phyloP scores from a whole-genome alignment of 2,329 filamentous ascomycete genomes.

The Fusarium coffeatum region DNA sequence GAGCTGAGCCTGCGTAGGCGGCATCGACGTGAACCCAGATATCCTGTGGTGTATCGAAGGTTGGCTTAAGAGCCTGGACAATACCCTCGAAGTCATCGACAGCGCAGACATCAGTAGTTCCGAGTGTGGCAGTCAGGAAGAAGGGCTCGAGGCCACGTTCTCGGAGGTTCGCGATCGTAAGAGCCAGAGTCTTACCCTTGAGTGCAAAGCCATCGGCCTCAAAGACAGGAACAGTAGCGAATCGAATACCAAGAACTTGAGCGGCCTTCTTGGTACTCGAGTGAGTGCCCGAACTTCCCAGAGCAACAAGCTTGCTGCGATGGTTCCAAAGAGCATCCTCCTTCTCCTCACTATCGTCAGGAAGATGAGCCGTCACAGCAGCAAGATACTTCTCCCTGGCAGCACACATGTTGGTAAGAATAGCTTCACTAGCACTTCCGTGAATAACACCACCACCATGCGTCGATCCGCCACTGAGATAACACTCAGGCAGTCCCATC shows the following conservation, averaged over 20 bases:
- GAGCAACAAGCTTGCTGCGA: conserved; percentile 72
- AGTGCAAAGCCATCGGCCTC: conserved; percentile 75
- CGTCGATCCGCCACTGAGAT: conserved; percentile 76
- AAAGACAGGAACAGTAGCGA: conserved; percentile 73
- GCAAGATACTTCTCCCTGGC: conserved; percentile 83
- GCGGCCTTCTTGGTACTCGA: conserved; percentile 89
- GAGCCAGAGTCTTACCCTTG: conserved; percentile 71
- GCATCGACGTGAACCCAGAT: conserved; percentile 96
- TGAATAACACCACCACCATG: conserved; percentile 92
- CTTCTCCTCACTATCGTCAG: conserved; percentile 68
- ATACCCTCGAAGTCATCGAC: conserved; percentile 84
- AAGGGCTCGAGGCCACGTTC: conserved; percentile 82
- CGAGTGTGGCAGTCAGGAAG: conserved; percentile 84
- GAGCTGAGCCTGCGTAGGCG: conserved; percentile 88
- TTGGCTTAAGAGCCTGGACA: conserved; percentile 58
- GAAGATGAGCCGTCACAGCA: conserved; percentile 64
- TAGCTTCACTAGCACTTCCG: conserved; percentile 87
- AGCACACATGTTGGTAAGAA: conserved; percentile 87
- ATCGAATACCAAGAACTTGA: conserved; percentile 86
- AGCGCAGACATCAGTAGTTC: conserved; percentile 89
- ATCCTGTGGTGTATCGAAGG: conserved; percentile 54
- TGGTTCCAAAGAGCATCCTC: conserved; percentile 74
- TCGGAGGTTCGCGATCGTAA: conserved; percentile 72
- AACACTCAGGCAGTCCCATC: conserved; percentile 78
- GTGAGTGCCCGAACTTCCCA: conserved; percentile 84